These are phyloP conservation scores for Vaccinium macrocarpon DNA, from an alignment of 148 eudicot genomes.

Conservation along the genomic window DNA sequence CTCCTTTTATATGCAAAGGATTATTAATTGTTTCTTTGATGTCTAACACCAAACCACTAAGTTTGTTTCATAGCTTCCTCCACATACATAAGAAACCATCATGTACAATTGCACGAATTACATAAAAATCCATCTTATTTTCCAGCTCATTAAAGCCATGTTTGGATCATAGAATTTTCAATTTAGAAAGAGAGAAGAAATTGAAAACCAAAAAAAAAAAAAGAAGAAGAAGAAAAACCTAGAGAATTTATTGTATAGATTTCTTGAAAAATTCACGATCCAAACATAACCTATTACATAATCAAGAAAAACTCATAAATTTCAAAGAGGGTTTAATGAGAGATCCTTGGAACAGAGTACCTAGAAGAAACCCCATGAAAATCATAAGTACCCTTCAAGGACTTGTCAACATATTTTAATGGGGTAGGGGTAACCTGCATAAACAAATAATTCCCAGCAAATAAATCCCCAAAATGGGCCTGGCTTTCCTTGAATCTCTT, in stretches of 20 bases:
- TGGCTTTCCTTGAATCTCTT: constrained; percentile 68
- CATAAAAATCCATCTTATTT: neutral
- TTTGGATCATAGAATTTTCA: neutral
- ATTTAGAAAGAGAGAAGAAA: neutral
- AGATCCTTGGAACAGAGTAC: constrained; percentile 11
- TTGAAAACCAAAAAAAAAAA: neutral
- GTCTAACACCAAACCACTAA: neutral
- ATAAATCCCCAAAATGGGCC: constrained; percentile 77
- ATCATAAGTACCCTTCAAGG: constrained; percentile 8
- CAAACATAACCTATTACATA: neutral
- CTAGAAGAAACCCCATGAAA: constrained; percentile 15
- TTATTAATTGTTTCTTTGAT: neutral
- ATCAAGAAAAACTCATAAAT: neutral
- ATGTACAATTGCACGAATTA: neutral
- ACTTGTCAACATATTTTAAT: constrained; percentile 20
- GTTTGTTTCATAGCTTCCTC: neutral
- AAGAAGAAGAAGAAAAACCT: neutral
- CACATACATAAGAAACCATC: neutral
- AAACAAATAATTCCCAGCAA: constrained; percentile 84
- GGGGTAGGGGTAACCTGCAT: constrained; percentile 72
- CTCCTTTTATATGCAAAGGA: neutral
- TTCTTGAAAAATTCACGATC: neutral
- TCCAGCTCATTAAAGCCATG: neutral
- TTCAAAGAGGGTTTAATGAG: neutral
- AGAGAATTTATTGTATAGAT: neutral